These are phyloP conservation scores for Penicillium argentinense DNA, from an alignment of 495 filamentous ascomycete species.

Conservation along the genomic window DNA sequence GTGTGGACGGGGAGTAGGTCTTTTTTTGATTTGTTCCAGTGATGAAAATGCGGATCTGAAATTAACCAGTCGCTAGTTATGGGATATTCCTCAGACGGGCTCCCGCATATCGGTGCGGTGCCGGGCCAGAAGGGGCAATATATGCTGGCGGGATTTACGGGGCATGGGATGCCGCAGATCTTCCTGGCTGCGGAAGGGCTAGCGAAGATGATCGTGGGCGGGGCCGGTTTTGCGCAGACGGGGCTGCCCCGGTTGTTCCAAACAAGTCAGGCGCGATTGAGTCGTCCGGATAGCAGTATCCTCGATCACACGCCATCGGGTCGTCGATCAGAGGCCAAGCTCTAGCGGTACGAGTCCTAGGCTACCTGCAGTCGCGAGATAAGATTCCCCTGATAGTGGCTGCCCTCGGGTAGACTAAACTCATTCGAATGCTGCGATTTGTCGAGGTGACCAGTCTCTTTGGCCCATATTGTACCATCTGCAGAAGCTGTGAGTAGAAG, in stretches of 20 bases:
- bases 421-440: no score
- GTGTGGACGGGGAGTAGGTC: slow-evolving; percentile 56
- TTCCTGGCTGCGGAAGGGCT: slow-evolving; percentile 46
- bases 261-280: slow-evolving; percentile 32
- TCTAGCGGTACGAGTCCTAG: no score
- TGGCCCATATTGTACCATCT: no score
- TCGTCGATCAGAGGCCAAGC: slow-evolving; percentile 3
- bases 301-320: slow-evolving; percentile 1
- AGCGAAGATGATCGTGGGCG: slow-evolving; percentile 41
- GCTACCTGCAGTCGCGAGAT: no score
- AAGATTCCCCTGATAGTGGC: no score
- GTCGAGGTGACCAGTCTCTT: no score
- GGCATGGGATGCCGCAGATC: slow-evolving; percentile 52
- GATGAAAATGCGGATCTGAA: background rate
- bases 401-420: no score
- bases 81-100: slow-evolving; percentile 40
- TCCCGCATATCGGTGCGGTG: slow-evolving; percentile 47
- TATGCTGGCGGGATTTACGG: slow-evolving; percentile 49
- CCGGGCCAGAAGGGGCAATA: slow-evolving; percentile 41
- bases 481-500: no score
- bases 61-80: slow-evolving; percentile 28
- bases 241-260: slow-evolving; percentile 41
- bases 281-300: slow-evolving; percentile 22
- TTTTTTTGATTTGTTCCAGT: slow-evolving; percentile 2
- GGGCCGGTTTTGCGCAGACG: slow-evolving; percentile 33